Evolutionary conservation across 75 land plant genomes (phyloP), one percentile per base, ranked within the genome.

Genomic region (Selaginella moellendorffii): DNA sequence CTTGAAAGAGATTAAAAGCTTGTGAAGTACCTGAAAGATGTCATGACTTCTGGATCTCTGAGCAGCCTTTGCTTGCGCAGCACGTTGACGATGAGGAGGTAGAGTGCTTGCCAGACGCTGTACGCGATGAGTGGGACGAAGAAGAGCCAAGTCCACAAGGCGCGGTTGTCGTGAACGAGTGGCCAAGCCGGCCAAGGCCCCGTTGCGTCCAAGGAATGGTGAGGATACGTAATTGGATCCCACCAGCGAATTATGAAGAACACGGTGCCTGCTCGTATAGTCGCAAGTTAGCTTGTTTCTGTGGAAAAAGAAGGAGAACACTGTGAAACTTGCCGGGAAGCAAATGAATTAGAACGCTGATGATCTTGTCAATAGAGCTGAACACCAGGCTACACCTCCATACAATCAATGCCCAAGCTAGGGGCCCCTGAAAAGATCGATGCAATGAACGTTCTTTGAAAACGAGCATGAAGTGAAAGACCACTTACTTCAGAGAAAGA

Each of bases 41-140:
- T 92, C 93, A 92, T 85, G 63, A 92, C 89, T 75, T 92, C 97
- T 14, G 97, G 97, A 69, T 92, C 97, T 31, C 79, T 77, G 23
- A 92, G 29, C 31, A 92, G 63, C 72, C 97, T 64, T 66, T 92
- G 97, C 18, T 81, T 72, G 30, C 97, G 82, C 17, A 92, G 70
- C 0, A 81, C 93, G 68, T 92, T 75, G 18, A 88, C 89, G 60
- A 92, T 83, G 29, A 92, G 86, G 67, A 78, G 81, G 64, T 92
- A 92, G 28, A 92, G 79, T 28, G 79, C 30, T 68, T 92, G 97
- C 97, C 97, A 92, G n/a, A 92, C 61, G 17, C 78, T 73, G 70
- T 92, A 92, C 24, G 81, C 93, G 30, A 66, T 64, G 25, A 92
- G 74, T 20, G 97, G 97, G 61, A 92, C 93, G 66, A 71, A 17